Evolutionary conservation across 345 rosid genomes (phyloP), one percentile per base, ranked within the genome.

Genomic region (Erysimum cheiranthoides): DNA sequence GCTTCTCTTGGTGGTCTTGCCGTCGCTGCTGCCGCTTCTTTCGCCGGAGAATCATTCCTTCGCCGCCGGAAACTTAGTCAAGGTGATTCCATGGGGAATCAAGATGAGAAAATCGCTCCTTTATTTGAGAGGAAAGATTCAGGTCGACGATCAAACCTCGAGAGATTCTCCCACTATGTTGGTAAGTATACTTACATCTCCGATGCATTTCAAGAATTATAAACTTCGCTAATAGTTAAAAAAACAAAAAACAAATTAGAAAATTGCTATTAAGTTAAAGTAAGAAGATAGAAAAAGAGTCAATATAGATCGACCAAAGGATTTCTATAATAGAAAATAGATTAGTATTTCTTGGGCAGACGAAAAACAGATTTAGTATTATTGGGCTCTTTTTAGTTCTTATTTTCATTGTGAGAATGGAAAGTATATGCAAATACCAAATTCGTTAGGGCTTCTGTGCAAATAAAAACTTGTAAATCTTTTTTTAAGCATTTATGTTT

Each of bases 121-220:
- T 60, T 43, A 21, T 50, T 88, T 2, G 77, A 74, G 34, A 82
- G 85, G 40, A 69, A 84, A 25, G 88, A 76, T 35, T 89, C 93
- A 6, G 2, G 91, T 51, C 93, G 88, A 27, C 71, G 80, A 16
- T 83, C 80, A 25, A 83, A 81, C 72, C 82, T 91, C 11, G 98
- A 93, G 76, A 86, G 79, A 78, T 93, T 93, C 85, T 80, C 94
- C 21, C 83, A 88, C 70, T 93, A 86, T 71, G 89, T 93, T 71
- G 98, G 96, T 91, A 84, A 10, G 50, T 73, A 7, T 40, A 13
- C 45, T 76, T 58, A 47, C 27, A 63, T 62, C 52, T n/a, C 47
- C 59, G 4, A 28, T 62, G 11, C 46, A 58, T 50, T 39, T 31
- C 60, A 17, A 75, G 17, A 8, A 30, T 35, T 8, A 6, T 21